phyloP scores from a whole-genome alignment of 2,329 filamentous ascomycete species.

The Sclerotinia spermophila region DNA sequence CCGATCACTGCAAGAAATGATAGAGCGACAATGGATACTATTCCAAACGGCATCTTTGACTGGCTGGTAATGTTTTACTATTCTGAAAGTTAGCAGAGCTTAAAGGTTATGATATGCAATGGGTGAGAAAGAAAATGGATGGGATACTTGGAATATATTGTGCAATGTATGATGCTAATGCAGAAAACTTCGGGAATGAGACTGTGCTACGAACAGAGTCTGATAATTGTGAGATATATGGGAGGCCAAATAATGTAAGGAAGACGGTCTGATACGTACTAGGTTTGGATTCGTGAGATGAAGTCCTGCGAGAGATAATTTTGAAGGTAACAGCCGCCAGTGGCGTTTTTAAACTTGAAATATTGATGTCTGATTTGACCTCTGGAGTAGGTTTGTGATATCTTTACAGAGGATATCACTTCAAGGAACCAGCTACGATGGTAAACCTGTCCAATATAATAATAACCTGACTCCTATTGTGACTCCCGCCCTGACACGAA shows the following conservation, averaged over 20 bases:
- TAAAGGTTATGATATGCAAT: background rate
- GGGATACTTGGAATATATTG: background rate
- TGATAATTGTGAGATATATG: background rate
- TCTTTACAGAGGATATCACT: background rate
- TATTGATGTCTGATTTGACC: background rate
- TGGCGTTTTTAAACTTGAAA: background rate
- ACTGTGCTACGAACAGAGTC: background rate
- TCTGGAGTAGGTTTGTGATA: background rate
- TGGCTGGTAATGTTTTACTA: background rate
- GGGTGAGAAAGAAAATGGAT: accelerated
- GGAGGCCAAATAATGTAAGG: background rate
- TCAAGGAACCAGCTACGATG: background rate
- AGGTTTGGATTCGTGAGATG: background rate
- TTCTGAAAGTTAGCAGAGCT: background rate
- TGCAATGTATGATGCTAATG: background rate
- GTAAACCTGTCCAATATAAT: background rate
- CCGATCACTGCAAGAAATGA: background rate
- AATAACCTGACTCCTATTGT: background rate
- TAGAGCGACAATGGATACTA: background rate
- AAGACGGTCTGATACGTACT: background rate
- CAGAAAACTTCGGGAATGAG: background rate
- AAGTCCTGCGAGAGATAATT: background rate
- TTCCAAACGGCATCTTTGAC: background rate
- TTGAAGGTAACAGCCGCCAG: background rate
- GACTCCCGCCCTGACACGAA: background rate